Conservation (phyloP, 2,329 filamentous ascomycete genomes). For the Penicillium nordicum region DNA sequence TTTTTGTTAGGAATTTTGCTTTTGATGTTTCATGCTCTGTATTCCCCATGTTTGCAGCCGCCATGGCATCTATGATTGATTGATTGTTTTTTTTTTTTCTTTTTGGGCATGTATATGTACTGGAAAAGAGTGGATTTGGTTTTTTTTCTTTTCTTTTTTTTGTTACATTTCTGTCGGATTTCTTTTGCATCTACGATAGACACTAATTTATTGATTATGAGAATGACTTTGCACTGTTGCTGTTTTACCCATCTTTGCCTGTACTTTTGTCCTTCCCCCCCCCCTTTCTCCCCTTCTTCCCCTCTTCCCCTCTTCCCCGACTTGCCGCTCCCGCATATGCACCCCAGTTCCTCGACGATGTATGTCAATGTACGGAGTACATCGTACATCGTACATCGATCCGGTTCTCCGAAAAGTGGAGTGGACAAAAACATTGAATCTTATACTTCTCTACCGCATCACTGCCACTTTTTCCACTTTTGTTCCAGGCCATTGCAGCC, state of each 20-base stretch:
- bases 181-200: not conserved
- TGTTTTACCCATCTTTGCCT: not conserved
- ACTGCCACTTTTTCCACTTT: not conserved
- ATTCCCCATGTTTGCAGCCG: constrained; percentile 4
- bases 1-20: not conserved
- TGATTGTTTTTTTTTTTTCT: not conserved
- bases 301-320: not conserved
- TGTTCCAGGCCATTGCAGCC: not conserved
- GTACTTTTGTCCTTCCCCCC: not conserved
- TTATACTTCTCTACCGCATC: not conserved
- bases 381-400: not conserved
- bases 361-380: not conserved
- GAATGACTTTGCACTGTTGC: not conserved
- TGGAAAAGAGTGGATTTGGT: not conserved
- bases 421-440: too few species aligned
- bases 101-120: not conserved
- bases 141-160: not conserved
- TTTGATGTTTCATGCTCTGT: not conserved
- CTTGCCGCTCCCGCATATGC: not conserved
- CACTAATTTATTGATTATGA: not conserved
- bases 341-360: not conserved
- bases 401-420: not conserved
- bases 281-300: not conserved
- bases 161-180: not conserved
- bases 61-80: not conserved